phyloP scores from a whole-genome alignment of 2,329 filamentous ascomycete species.

The Fusarium oxysporum region DNA sequence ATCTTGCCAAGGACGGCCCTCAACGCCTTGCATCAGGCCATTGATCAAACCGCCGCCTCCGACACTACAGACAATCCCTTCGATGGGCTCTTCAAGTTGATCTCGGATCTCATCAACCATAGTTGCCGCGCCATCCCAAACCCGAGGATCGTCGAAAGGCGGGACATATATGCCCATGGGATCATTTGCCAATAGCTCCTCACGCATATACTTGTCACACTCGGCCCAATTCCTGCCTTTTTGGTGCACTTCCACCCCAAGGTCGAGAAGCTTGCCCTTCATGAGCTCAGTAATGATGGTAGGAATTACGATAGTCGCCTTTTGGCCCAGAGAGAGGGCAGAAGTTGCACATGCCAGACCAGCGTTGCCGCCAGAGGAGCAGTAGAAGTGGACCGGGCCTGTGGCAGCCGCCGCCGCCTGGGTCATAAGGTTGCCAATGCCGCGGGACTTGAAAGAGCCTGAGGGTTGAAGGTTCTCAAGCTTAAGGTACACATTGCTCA shows the following conservation, averaged over 20 bases:
- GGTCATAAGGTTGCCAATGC: slow-evolving; percentile 77
- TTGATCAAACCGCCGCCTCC: slow-evolving; percentile 85
- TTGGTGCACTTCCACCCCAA: slow-evolving; percentile 77
- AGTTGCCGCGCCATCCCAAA: slow-evolving; percentile 74
- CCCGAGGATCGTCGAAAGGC: slow-evolving; percentile 75
- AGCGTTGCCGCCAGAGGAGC: slow-evolving; percentile 84
- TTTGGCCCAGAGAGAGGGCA: slow-evolving; percentile 70
- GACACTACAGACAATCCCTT: slow-evolving; percentile 80
- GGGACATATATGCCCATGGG: slow-evolving; percentile 71
- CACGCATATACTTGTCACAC: slow-evolving; percentile 74
- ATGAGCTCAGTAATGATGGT: slow-evolving; percentile 73
- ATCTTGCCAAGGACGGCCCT: slow-evolving; percentile 54
- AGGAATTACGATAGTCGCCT: slow-evolving; percentile 82
- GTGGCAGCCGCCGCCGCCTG: slow-evolving; percentile 50
- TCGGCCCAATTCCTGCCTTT: slow-evolving; percentile 75
- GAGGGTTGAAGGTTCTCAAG: slow-evolving; percentile 87
- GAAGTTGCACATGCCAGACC: slow-evolving; percentile 84
- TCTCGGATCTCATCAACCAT: slow-evolving; percentile 65
- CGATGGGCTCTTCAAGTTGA: slow-evolving; percentile 62
- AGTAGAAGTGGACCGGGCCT: slow-evolving; percentile 76
- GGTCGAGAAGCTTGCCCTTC: slow-evolving; percentile 75
- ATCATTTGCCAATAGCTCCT: slow-evolving; percentile 66
- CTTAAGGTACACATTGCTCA: slow-evolving; percentile 83
- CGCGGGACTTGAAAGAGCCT: slow-evolving; percentile 87
- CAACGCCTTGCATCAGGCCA: slow-evolving; percentile 78